phyloP scores from a whole-genome alignment of 345 rosid genomes.

The Gossypium arboreum region DNA sequence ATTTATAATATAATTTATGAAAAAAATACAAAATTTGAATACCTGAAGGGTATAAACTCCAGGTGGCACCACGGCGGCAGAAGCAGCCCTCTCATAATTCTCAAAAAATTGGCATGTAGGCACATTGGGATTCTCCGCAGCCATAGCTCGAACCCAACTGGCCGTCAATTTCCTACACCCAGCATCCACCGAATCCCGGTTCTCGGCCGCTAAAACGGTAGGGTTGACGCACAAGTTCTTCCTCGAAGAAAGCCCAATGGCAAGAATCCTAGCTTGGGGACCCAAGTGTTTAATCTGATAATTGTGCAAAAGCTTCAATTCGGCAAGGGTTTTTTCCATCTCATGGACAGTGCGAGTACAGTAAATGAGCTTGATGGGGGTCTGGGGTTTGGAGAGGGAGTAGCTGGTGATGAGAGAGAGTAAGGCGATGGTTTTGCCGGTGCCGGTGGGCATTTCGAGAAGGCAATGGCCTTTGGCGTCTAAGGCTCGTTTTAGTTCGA shows the following conservation, averaged over 20 bases:
- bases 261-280: conserved; percentile 65
- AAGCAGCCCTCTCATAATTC: conserved; percentile 79
- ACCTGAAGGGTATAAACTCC: conserved; percentile 97
- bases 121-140: conserved; percentile 67
- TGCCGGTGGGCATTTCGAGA: conserved; percentile 98
- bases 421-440: conserved; percentile 93
- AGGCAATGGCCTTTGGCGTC: conserved; percentile 99
- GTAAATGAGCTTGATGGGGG: conserved; percentile 77
- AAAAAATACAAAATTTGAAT: not conserved
- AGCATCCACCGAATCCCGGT: conserved; percentile 96
- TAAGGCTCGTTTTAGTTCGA: conserved; percentile 86
- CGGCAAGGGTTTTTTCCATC: conserved; percentile 96
- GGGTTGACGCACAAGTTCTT: conserved; percentile 89
- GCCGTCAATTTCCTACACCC: conserved; percentile 90
- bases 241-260: conserved; percentile 78
- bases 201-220: conserved; percentile 68
- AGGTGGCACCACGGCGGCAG: conserved; percentile 75
- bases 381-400: conserved; percentile 57
- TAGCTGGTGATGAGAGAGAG: conserved; percentile 93
- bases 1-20: not conserved
- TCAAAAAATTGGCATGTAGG: conserved; percentile 83
- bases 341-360: conserved; percentile 98
- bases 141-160: conserved; percentile 79
- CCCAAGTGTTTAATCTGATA: conserved; percentile 73
- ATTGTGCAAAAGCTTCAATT: conserved; percentile 66